A percentile compares a stretch with the other conserved stretches of the same genome.
phyloP scores from a whole-genome alignment of 75 land plant genomes.

The Selaginella moellendorffii region DNA sequence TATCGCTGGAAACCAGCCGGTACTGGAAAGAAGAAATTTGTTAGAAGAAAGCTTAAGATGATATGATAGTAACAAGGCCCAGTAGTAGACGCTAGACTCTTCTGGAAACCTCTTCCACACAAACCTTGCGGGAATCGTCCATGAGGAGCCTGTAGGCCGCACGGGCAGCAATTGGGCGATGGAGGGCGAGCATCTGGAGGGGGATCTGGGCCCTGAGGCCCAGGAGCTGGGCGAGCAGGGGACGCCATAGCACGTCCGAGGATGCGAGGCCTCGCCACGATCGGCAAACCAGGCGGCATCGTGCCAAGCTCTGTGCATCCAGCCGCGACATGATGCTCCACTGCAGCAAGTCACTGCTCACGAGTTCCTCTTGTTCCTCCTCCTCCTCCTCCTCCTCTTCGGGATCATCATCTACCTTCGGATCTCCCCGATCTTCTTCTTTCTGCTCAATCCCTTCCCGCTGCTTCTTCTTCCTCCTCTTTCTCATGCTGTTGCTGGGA shows the following conservation, averaged over 20 bases:
- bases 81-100: no score
- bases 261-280: constrained; percentile 1
- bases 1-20: background rate
- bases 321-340: background rate
- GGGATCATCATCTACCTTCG: background rate
- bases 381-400: background rate
- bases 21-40: background rate
- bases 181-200: background rate
- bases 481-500: no score
- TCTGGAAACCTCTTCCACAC: no score
- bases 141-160: background rate
- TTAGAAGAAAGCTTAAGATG: no score
- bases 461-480: no score
- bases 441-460: no score
- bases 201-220: constrained; percentile 7
- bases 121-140: constrained; percentile 1
- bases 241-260: constrained; percentile 11
- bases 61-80: no score
- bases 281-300: constrained; percentile 4
- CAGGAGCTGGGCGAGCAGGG: background rate
- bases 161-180: background rate
- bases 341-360: constrained; percentile 3
- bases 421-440: background rate
- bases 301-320: constrained; percentile 16
- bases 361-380: background rate